These are phyloP conservation scores for Kwoniella dendrophila DNA, from an alignment of 768 basidiomycete genomes.

Conservation along the genomic window DNA sequence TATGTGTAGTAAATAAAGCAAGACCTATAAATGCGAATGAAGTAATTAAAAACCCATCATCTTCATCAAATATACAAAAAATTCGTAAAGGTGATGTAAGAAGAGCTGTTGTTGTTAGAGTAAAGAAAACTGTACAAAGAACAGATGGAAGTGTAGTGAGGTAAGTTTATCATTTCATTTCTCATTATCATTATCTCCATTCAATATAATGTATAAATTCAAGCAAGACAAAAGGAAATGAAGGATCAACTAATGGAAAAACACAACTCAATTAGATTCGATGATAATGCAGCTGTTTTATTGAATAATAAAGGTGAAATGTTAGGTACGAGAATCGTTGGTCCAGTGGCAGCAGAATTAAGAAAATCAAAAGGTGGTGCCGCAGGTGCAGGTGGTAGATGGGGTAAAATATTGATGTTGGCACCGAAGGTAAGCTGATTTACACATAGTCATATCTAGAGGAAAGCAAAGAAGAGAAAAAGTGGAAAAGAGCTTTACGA, in stretches of 20 bases:
- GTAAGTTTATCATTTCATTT: constrained; percentile 22
- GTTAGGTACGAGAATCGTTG: constrained; percentile 91
- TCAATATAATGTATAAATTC: neutral
- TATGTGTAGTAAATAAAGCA: constrained; percentile 90
- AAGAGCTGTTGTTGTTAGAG: constrained; percentile 92
- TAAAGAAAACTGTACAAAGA: constrained; percentile 78
- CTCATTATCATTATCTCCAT: neutral
- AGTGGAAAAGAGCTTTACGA: too few species aligned
- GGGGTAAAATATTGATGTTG: constrained; percentile 89
- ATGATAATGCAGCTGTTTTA: constrained; percentile 93
- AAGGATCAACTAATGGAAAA: constrained; percentile 8
- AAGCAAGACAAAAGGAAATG: neutral
- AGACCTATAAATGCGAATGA: constrained; percentile 65
- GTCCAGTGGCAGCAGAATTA: constrained; percentile 87
- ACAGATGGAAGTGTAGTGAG: constrained; percentile 84
- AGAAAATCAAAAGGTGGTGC: constrained; percentile 66
- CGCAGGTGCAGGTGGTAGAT: constrained; percentile 59
- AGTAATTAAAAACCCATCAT: constrained; percentile 22
- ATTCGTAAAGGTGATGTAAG: constrained; percentile 91
- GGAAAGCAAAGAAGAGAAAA: too few species aligned
- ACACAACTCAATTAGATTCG: constrained; percentile 61
- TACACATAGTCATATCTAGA: too few species aligned
- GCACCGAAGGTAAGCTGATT: constrained; percentile 74
- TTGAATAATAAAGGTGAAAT: constrained; percentile 88
- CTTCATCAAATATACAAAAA: constrained; percentile 71